Percentiles rank a stretch among this genome's conserved stretches.
phyloP scores from a whole-genome alignment of 345 rosid genomes.

The Sonneratia alba region DNA sequence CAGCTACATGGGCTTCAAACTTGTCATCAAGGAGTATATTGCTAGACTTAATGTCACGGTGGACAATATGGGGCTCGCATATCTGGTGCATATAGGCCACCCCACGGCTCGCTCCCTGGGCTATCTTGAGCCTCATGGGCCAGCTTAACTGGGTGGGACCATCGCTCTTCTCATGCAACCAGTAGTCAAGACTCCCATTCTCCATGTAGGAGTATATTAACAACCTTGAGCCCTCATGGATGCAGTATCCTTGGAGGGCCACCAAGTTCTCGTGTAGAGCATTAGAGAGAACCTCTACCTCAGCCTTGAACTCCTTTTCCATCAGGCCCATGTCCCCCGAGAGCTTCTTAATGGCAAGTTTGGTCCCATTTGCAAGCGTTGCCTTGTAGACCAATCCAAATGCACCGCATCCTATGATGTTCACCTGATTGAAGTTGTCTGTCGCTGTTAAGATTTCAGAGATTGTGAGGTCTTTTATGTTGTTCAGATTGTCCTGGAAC shows the following conservation, averaged over 20 bases:
- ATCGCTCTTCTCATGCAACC: conserved; percentile 34
- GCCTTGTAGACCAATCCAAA: conserved; percentile 40
- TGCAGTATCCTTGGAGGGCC: conserved; percentile 35
- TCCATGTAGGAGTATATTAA: conserved; percentile 37
- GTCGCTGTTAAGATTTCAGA: conserved; percentile 29
- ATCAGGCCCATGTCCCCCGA: conserved; percentile 37
- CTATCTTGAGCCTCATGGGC: conserved; percentile 34
- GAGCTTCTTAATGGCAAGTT: conserved; percentile 36
- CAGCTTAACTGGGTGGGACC: conserved; percentile 33
- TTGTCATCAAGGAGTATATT: conserved; percentile 40
- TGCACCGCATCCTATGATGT: conserved; percentile 37
- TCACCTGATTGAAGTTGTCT: conserved; percentile 33
- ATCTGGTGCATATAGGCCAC: conserved; percentile 37
- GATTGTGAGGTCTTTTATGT: conserved; percentile 24
- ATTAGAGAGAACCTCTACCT: conserved; percentile 38
- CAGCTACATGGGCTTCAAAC: conserved; percentile 34
- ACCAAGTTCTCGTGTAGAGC: conserved; percentile 38
- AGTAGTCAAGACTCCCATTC: conserved; percentile 37
- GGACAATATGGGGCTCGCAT: conserved; percentile 29
- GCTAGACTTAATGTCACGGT: conserved; percentile 42
- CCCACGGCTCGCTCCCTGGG: conserved; percentile 27
- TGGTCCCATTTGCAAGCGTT: conserved; percentile 24
- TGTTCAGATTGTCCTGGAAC: conserved; percentile 19
- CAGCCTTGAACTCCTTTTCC: conserved; percentile 40
- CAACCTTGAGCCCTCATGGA: conserved; percentile 29